phyloP scores from a whole-genome alignment of 345 rosid genomes.

The Corymbia maculata region DNA sequence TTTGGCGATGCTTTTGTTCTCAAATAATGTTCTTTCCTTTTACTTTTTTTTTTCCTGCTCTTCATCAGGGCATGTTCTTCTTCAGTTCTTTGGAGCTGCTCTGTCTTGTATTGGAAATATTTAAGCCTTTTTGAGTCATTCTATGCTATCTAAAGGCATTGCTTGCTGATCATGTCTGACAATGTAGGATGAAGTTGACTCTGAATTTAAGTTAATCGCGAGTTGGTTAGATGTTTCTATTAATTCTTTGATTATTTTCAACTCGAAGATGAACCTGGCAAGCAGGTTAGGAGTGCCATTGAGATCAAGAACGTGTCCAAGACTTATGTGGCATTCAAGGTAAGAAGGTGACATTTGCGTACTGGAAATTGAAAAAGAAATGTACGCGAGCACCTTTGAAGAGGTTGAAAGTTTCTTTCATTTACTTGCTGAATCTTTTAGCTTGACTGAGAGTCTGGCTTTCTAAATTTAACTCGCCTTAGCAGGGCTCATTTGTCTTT shows the following conservation, averaged over 20 bases:
- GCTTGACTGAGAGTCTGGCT: not conserved
- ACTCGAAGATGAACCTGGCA: conserved; percentile 54
- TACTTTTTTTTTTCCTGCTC: not conserved
- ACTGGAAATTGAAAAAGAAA: not conserved
- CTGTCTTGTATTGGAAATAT: not conserved
- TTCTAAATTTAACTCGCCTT: not conserved
- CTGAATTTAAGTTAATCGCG: not conserved
- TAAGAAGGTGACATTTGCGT: not conserved
- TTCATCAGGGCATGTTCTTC: not conserved
- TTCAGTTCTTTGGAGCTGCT: not conserved
- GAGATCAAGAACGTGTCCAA: conserved; percentile 55
- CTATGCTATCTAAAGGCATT: not conserved
- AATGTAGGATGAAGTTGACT: not conserved
- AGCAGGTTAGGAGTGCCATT: conserved; percentile 62
- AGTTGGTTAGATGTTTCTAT: not conserved
- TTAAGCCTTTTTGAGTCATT: not conserved
- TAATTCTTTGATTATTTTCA: not conserved
- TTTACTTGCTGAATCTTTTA: not conserved
- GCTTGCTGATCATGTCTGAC: not conserved
- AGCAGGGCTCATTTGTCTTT: not conserved
- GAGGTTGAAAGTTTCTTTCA: not conserved
- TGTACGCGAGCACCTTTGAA: not conserved
- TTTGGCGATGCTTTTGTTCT: not conserved
- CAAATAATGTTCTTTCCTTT: not conserved
- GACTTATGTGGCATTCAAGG: conserved; percentile 71